Percentiles rank a stretch among this genome's conserved stretches.
These are phyloP conservation scores for Keithomyces neogunnii DNA, from an alignment of 2,329 filamentous ascomycete species.

Conservation along the genomic window DNA sequence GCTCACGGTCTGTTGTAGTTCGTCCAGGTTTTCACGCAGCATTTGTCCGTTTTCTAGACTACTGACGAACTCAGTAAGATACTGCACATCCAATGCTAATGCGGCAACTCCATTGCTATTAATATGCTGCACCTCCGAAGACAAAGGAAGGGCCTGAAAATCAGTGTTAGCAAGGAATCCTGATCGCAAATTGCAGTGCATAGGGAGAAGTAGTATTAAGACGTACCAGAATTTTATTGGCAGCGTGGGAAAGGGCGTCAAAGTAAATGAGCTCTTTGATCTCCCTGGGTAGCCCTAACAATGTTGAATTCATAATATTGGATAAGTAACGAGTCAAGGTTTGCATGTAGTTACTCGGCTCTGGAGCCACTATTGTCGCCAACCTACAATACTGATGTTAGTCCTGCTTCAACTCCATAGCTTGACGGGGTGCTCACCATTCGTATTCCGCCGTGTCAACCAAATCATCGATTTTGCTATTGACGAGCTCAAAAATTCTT, in stretches of 20 bases:
- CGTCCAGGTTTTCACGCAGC: constrained; percentile 80
- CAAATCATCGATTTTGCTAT: constrained; percentile 96
- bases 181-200: not conserved
- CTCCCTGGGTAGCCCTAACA: constrained; percentile 85
- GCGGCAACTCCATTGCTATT: constrained; percentile 78
- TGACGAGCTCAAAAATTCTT: constrained; percentile 95
- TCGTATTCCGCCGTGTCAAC: constrained; percentile 97
- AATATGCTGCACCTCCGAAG: constrained; percentile 72
- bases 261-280: constrained; percentile 99
- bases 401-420: not conserved
- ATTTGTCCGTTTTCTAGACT: constrained; percentile 78
- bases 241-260: constrained; percentile 85
- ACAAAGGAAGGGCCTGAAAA: constrained; percentile 63
- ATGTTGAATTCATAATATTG: constrained; percentile 93
- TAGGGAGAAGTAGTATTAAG: not conserved
- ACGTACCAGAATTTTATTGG: constrained; percentile 67
- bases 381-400: constrained; percentile 26
- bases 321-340: constrained; percentile 86
- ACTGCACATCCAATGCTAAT: constrained; percentile 73
- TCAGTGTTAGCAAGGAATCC: constrained; percentile 10
- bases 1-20: constrained; percentile 85
- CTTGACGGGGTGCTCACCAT: constrained; percentile 43
- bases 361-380: constrained; percentile 49
- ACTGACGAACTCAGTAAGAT: constrained; percentile 79
- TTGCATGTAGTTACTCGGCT: constrained; percentile 91